A percentile compares a stretch with the other conserved stretches of the same genome.
Evolutionary conservation across 73 alveolate species (phyloP).

Genomic region (Paramecium biaurelia): DNA sequence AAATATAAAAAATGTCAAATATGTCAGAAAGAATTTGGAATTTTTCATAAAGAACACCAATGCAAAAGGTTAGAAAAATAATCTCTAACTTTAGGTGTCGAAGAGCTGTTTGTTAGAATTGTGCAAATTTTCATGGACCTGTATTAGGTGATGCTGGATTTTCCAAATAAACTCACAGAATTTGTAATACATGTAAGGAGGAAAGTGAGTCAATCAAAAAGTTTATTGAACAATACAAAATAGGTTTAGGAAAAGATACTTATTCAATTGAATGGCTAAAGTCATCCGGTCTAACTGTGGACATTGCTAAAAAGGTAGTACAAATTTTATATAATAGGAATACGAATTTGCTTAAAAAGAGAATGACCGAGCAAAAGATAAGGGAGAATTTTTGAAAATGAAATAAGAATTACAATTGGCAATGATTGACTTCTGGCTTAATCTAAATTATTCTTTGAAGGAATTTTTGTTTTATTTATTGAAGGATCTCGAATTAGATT

Average conservation of each 20-base stretch:
- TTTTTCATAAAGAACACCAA: background rate
- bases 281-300: background rate
- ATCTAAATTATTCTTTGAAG: background rate
- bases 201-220: background rate
- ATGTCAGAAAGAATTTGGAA: constrained; percentile 5
- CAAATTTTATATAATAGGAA: background rate
- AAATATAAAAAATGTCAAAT: constrained; percentile 27
- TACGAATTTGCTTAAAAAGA: background rate
- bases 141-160: background rate
- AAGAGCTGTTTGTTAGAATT: constrained; percentile 9
- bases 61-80: constrained; percentile 7
- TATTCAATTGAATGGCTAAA: background rate
- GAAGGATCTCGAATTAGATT: background rate
- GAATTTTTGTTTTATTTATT: background rate
- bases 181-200: constrained; percentile 9
- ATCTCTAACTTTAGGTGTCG: background rate
- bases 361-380: background rate
- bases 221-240: background rate
- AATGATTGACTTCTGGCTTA: background rate
- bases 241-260: constrained; percentile 11
- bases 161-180: background rate
- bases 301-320: background rate
- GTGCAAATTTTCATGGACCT: background rate
- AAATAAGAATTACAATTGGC: background rate
- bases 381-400: background rate